A percentile compares a stretch with the other conserved stretches of the same genome.
Evolutionary conservation across 805 yeast genomes (phyloP).

Genomic region (Metschnikowia similis): DNA sequence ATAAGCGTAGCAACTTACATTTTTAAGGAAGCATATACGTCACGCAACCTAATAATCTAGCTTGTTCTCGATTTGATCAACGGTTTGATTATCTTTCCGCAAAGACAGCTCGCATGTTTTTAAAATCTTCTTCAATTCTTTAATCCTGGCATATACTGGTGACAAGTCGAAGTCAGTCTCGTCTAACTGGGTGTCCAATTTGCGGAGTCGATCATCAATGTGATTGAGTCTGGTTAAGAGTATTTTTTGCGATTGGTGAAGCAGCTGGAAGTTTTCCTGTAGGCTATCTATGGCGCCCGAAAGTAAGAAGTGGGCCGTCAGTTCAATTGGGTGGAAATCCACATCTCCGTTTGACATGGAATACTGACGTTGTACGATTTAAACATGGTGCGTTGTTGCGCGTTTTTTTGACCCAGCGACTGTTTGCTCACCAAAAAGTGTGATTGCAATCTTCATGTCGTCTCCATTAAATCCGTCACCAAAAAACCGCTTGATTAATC

Average conservation of each 20-base stretch:
- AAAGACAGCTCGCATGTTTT: constrained; percentile 25
- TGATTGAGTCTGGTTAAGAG: constrained; percentile 45
- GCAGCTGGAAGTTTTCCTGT: constrained; percentile 46
- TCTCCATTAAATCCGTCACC: neutral
- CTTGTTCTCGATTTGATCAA: constrained; percentile 9
- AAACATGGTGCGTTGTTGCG: neutral
- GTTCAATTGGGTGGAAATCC: constrained; percentile 55
- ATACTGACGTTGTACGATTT: no score
- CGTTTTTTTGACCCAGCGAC: neutral
- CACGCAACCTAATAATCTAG: neutral
- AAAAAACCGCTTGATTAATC: neutral
- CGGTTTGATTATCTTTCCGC: constrained; percentile 33
- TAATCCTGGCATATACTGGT: constrained; percentile 20
- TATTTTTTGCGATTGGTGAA: constrained; percentile 55
- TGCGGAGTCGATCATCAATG: constrained; percentile 32
- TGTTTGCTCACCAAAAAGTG: neutral
- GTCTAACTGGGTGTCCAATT: constrained; percentile 20
- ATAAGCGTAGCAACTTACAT: neutral
- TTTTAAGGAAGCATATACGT: neutral
- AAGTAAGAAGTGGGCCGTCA: constrained; percentile 52
- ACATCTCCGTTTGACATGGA: constrained; percentile 7
- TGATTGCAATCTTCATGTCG: neutral
- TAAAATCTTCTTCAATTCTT: constrained; percentile 31
- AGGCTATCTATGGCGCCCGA: constrained; percentile 52
- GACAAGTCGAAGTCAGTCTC: constrained; percentile 20